Evolutionary conservation across 2,329 filamentous ascomycete species (phyloP), one percentile per base, ranked within the genome.

Genomic region (Sclerotinia borealis): DNA sequence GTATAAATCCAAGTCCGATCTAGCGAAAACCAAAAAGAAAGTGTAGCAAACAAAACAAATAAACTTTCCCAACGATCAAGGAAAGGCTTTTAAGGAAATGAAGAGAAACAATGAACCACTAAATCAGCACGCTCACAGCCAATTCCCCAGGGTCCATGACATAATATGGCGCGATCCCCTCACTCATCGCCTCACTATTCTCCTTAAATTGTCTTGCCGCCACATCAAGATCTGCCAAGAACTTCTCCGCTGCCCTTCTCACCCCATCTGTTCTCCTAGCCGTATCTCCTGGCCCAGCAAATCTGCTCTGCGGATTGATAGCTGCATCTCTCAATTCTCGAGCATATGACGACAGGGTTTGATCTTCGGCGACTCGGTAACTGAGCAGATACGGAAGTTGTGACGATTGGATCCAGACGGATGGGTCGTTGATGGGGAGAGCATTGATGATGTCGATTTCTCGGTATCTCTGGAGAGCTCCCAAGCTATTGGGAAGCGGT

Each of bases 381-480:
- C 76, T 79, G 10, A 81, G 73, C 1, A 82, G 72, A 70, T 77
- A 77, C 0, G 80, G 79, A 0, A 82, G 67, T 51, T 81, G 78
- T 0, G 76, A 74, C 0, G 77, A 71, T 1, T 82, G 72, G 6
- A 82, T 70, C 79, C 80, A 82, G 65, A 80, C 73, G 2, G 75
- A 70, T 39, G 76, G 73, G 2, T 75, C 68, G 31, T 76, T 75
- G 49, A 80, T 75, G 0, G 79, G 80, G 3, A 82, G 72, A 0
- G 79, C 73, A 3, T 45, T 45, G 19, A 67, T 52, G 11, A 67
- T 15, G 15, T 67, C 65, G 9, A 15, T 19, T n/a, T 58, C 54
- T 47, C 49, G 19, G 41, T 58, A 67, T 34, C 13, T 27, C 17
- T 61, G 50, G 7, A 67, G 56, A 3, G 54, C 61, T 3, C n/a